Evolutionary conservation across 2,329 filamentous ascomycete genomes (phyloP), one percentile per base, ranked within the genome.

Genomic region (Diaporthe humulicola): DNA sequence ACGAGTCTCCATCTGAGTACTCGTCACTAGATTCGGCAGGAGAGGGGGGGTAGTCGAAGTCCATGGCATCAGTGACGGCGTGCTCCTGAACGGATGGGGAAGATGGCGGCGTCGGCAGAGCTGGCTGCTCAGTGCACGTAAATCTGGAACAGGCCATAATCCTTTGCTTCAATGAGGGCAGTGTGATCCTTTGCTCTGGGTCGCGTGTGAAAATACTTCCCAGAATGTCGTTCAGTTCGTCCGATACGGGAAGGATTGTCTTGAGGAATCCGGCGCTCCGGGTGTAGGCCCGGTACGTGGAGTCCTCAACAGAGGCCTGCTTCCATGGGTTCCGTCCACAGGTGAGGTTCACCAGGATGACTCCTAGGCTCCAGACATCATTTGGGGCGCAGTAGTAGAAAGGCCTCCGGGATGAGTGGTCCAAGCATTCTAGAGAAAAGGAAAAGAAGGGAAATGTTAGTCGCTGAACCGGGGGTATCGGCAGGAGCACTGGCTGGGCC

Each of bases 261-360:
- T 95, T 94, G 78, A 99, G 87, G 84, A 98, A 99, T 81, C 93
- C 93, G 76, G 92, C 91, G 82, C 95, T 95, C 87, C 93, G 93
- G 79, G 94, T 90, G 86, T 94, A 98, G 72, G 96, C 96, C 81
- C 94, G 92, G 90, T 98, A 99, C 60, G 97, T 98, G 77, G 95
- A 95, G 85, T 99, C 97, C 84, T 98, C 95, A 79, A 92, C 88
- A 17, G 95, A 98, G 76, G 97, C 97, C 83, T 97, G 94, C 87
- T 98, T 98, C 97, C 97, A 99, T 75, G 97, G 97, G 86, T 99
- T 99, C 83, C 97, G 95, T 82, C 97, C 97, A 86, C 97, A 99
- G 70, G 95, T 98, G 79, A 99, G 89, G 87, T 99, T 99, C 80
- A 99, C 95, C 76, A 99, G 90, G 82, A 99, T 98, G 71, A 99